Conservation (phyloP, 148 eudicot species). For the Chenopodium album region DNA sequence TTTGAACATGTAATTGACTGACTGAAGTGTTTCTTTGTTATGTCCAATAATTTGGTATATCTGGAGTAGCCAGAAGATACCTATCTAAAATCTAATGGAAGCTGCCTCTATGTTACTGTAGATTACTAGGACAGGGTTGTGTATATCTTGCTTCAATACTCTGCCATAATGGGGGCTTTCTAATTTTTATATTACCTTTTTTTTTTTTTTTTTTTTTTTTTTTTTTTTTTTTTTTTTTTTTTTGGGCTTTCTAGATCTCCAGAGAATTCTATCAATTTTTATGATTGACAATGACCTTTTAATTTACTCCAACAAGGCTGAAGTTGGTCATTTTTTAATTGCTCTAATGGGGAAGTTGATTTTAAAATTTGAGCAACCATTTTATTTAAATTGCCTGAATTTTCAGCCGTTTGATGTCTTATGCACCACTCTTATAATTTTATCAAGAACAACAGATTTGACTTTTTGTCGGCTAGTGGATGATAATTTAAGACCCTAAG, state of each 20-base stretch:
- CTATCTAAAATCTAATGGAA: not conserved
- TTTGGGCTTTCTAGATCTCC: too few species aligned
- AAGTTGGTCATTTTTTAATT: too few species aligned
- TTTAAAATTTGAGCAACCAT: not conserved
- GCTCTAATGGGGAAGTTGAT: too few species aligned
- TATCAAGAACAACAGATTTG: not conserved
- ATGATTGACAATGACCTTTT: too few species aligned
- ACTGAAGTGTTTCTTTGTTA: not conserved
- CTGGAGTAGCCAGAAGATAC: not conserved
- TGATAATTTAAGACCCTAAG: not conserved
- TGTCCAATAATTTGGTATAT: not conserved
- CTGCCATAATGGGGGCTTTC: not conserved
- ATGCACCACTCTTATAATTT: not conserved
- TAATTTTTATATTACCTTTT: not conserved
- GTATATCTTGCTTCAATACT: not conserved
- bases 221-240: too few species aligned
- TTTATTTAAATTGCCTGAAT: not conserved
- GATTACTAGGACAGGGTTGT: not conserved
- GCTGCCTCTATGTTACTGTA: not conserved
- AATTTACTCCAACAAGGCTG: too few species aligned
- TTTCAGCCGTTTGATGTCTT: not conserved
- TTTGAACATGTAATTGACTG: not conserved
- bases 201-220: too few species aligned
- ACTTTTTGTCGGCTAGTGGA: not conserved
- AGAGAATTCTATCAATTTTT: too few species aligned